Conservation (phyloP, 441 rosid species). For the Corymbia citriodora region DNA sequence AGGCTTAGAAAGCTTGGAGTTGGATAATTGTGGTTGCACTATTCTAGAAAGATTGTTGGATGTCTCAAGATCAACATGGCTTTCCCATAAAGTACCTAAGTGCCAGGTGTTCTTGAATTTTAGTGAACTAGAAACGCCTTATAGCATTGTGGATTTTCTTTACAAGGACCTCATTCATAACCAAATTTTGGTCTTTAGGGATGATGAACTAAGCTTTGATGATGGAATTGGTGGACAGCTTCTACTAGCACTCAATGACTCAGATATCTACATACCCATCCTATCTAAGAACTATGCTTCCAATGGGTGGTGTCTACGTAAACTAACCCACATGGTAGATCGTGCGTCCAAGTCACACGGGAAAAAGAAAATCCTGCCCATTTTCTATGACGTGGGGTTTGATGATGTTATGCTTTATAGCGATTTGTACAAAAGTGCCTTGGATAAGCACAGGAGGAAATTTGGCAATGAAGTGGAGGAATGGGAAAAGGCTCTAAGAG, state of each 20-base stretch:
- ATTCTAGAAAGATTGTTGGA: neutral
- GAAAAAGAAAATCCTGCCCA: neutral
- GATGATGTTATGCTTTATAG: neutral
- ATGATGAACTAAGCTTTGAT: neutral
- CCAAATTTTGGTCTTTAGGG: neutral
- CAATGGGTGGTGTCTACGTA: neutral
- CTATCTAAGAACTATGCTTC: neutral
- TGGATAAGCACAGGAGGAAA: neutral
- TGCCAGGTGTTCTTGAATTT: neutral
- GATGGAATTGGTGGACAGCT: neutral
- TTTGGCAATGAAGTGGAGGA: neutral
- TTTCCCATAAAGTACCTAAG: neutral
- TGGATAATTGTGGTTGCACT: neutral
- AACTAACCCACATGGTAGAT: neutral
- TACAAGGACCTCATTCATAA: neutral
- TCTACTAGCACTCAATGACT: neutral
- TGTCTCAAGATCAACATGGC: neutral
- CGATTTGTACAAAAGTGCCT: neutral
- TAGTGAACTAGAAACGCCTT: neutral
- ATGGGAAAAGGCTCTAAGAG: neutral
- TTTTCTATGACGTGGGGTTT: neutral
- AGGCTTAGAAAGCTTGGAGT: neutral
- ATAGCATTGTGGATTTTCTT: neutral
- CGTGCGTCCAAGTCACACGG: neutral
- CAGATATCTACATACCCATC: neutral